Evolutionary conservation across 192 early-diverging fungal species (phyloP).

Genomic region (Powellomyces hirtus): DNA sequence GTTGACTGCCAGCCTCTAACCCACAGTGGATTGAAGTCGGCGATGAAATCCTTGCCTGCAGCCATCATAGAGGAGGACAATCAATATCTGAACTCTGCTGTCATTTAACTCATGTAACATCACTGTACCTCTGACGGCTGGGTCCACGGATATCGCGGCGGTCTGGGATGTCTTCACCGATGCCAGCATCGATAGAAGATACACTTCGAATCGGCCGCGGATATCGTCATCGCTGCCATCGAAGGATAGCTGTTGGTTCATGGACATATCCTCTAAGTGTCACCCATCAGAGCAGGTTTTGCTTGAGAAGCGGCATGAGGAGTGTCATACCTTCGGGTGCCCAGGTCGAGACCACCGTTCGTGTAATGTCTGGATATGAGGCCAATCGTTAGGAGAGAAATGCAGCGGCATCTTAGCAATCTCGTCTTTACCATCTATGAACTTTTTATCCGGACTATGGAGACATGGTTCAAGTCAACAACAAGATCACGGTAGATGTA

Average conservation of each 20-base stretch:
- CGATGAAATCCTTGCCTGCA: constrained; percentile 52
- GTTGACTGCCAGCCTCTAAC: constrained; percentile 67
- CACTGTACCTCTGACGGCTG: constrained; percentile 5
- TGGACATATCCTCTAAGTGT: constrained; percentile 41
- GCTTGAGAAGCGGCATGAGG: not conserved
- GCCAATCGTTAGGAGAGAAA: not conserved
- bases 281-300: not conserved
- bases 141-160: constrained; percentile 24
- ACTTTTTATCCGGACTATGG: constrained; percentile 70
- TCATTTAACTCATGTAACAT: constrained; percentile 24
- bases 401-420: not conserved
- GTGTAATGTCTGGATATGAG: constrained; percentile 52
- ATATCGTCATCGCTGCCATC: constrained; percentile 78
- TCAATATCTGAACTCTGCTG: not conserved
- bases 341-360: constrained; percentile 60
- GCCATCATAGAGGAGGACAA: not conserved
- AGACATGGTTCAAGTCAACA: no score
- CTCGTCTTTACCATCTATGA: constrained; percentile 60
- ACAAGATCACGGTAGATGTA: no score
- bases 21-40: constrained; percentile 65
- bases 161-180: constrained; percentile 57
- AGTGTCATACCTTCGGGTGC: constrained; percentile 47
- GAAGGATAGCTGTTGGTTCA: constrained; percentile 63
- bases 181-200: constrained; percentile 64
- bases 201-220: constrained; percentile 71